Conservation (phyloP, 179 eudicot genomes). For the Nepenthes alata region DNA sequence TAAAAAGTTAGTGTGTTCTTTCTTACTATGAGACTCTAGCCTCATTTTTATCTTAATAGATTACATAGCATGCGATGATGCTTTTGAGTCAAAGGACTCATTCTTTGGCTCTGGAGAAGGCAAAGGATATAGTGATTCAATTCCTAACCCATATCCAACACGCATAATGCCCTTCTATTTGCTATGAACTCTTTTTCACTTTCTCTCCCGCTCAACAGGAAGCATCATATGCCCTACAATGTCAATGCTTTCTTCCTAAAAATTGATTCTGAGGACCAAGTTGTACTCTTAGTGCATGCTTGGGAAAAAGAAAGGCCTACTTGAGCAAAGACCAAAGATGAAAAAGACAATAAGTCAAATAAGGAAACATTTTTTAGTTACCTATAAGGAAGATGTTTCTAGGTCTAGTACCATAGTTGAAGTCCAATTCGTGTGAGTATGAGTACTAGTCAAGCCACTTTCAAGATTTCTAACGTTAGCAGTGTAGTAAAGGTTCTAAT, state of each 20-base stretch:
- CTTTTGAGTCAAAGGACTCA: background rate
- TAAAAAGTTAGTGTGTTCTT: background rate
- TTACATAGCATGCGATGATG: background rate
- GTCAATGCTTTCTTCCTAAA: background rate
- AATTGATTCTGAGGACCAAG: background rate
- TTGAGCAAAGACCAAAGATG: background rate
- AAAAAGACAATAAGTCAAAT: background rate
- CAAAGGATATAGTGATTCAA: background rate
- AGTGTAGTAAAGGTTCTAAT: no score
- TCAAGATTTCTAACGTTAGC: no score
- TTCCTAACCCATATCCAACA: conserved; percentile 2
- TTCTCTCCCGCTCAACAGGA: background rate
- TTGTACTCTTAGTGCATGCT: background rate
- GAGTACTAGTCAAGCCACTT: no score
- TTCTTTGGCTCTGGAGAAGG: background rate
- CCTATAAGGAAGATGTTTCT: no score
- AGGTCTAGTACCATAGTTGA: no score
- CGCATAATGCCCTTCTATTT: background rate
- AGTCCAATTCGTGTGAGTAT: no score
- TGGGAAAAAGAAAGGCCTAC: background rate
- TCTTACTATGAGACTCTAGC: background rate
- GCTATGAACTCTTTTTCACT: background rate
- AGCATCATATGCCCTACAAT: background rate
- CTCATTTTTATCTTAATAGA: background rate
- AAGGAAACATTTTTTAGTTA: no score